Evolutionary conservation across 345 rosid species (phyloP).

Genomic region (Eucalyptus caleyi): DNA sequence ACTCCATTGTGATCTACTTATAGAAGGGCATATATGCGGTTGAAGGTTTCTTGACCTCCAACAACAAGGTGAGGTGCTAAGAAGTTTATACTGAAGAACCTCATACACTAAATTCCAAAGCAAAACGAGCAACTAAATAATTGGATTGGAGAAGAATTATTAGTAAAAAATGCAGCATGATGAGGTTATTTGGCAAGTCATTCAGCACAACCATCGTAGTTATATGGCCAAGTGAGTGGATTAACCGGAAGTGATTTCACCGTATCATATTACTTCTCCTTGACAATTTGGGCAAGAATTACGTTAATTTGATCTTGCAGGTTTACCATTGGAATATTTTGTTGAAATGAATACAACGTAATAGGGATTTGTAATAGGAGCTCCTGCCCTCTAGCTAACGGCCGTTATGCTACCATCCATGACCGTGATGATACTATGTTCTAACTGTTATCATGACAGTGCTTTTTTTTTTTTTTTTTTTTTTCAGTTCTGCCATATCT

Average conservation of each 20-base stretch:
- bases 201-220: constrained; percentile 95
- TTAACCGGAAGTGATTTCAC: background rate
- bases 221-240: constrained; percentile 74
- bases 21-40: background rate
- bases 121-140: background rate
- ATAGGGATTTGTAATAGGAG: constrained; percentile 85
- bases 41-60: background rate
- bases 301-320: constrained; percentile 12
- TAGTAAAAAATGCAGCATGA: constrained; percentile 68
- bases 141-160: background rate
- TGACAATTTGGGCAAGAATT: background rate
- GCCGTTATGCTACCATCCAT: too few relatives aligned
- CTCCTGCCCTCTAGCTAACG: constrained; percentile 92
- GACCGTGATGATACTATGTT: constrained; percentile 52
- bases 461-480: background rate
- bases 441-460: background rate
- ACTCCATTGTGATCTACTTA: background rate
- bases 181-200: constrained; percentile 91
- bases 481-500: background rate
- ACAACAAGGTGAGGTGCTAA: background rate
- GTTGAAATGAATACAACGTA: constrained; percentile 81
- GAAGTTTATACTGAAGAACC: background rate
- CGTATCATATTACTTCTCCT: background rate
- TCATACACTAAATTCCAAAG: background rate
- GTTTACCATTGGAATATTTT: constrained; percentile 71